Conservation (phyloP, 768 basidiomycete genomes). For the Ramaria sp. region DNA sequence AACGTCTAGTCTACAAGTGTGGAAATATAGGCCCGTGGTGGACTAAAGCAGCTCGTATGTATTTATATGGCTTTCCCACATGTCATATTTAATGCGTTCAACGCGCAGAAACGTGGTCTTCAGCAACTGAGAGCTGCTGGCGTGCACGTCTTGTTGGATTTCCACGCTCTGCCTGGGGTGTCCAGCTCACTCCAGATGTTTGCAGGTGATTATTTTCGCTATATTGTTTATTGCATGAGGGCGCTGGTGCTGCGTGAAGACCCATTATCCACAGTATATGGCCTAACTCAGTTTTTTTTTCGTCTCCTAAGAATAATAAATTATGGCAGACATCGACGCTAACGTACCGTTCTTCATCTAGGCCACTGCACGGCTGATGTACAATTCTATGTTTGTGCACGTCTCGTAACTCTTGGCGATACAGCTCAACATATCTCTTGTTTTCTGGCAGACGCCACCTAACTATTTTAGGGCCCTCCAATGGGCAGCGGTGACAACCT, state of each 20-base stretch:
- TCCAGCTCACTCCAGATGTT: slow-evolving; percentile 52
- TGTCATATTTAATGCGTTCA: not conserved
- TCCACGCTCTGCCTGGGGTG: slow-evolving; percentile 65
- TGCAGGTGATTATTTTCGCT: slow-evolving; percentile 34
- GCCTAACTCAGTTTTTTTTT: too few relatives aligned
- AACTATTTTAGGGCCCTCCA: slow-evolving; percentile 71
- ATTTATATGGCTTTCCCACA: not conserved
- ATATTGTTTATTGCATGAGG: not conserved
- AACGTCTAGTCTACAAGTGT: not conserved
- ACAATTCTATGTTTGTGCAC: slow-evolving; percentile 55
- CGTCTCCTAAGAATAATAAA: too few relatives aligned
- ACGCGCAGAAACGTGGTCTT: slow-evolving; percentile 52
- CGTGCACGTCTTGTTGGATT: slow-evolving; percentile 57
- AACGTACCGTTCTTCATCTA: not conserved
- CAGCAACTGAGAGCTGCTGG: slow-evolving; percentile 47
- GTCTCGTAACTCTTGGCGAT: not conserved
- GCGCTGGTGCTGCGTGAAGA: too few relatives aligned
- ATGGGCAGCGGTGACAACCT: slow-evolving; percentile 78
- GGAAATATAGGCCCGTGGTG: slow-evolving; percentile 43
- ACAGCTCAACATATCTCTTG: not conserved
- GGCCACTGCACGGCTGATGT: slow-evolving; percentile 46
- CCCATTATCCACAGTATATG: too few relatives aligned
- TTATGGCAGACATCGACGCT: not conserved
- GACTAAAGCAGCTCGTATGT: slow-evolving; percentile 51
- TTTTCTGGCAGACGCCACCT: slow-evolving; percentile 38